A percentile compares a stretch with the other conserved stretches of the same genome.
Conservation (phyloP, 2,329 filamentous ascomycete genomes). For the Beauveria varroae region DNA sequence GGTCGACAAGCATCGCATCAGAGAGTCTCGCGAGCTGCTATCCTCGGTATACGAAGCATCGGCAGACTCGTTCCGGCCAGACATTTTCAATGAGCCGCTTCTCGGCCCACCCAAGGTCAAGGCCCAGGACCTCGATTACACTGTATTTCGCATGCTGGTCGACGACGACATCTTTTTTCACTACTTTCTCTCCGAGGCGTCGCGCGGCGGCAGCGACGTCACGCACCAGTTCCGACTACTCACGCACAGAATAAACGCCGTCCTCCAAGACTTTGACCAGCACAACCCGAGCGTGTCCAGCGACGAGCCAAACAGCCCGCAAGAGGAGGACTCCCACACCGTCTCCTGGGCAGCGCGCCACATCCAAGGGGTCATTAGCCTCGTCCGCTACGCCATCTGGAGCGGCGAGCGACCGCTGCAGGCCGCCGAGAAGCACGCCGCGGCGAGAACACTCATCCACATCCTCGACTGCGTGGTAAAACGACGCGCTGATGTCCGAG, state of each 20-base stretch:
- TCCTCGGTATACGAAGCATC: constrained; percentile 33
- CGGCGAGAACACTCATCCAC: constrained; percentile 39
- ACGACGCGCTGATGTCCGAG: constrained; percentile 31
- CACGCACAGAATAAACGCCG: constrained; percentile 37
- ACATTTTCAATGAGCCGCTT: constrained; percentile 36
- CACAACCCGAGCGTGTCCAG: constrained; percentile 18
- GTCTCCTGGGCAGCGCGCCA: constrained; percentile 44
- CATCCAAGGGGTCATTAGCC: constrained; percentile 33
- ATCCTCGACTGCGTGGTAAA: constrained; percentile 38
- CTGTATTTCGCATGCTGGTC: constrained; percentile 46
- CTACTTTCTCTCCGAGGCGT: constrained; percentile 40
- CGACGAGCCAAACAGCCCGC: not conserved
- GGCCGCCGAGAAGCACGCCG: constrained; percentile 33
- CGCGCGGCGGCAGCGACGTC: constrained; percentile 35
- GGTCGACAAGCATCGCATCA: constrained; percentile 31
- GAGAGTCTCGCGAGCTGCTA: constrained; percentile 44
- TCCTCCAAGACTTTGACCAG: constrained; percentile 36
- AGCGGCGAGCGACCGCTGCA: constrained; percentile 30
- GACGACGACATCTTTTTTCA: constrained; percentile 48
- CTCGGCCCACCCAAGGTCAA: constrained; percentile 23
- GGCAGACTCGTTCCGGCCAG: constrained; percentile 37
- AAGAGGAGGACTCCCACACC: constrained; percentile 16
- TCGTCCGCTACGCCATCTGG: constrained; percentile 36
- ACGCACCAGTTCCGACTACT: constrained; percentile 42
- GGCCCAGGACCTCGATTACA: constrained; percentile 38